Conservation (phyloP, 495 filamentous ascomycete genomes). For the Filosporella fistucella region DNA sequence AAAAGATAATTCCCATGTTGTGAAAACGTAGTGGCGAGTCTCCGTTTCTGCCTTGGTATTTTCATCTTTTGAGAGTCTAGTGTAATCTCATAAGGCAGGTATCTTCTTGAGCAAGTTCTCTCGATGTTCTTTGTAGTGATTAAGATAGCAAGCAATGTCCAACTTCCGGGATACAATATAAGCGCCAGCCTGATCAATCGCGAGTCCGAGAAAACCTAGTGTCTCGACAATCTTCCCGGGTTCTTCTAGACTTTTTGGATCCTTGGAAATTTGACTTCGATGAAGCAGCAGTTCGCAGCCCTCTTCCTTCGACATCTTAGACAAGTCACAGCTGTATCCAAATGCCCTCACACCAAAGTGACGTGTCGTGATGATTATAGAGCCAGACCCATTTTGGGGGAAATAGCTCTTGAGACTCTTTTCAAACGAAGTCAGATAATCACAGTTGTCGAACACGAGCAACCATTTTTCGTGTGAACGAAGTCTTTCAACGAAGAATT, state of each 20-base stretch:
- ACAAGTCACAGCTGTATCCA: constrained; percentile 10
- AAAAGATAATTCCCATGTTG: constrained; percentile 32
- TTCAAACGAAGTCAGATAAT: constrained; percentile 24
- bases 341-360: constrained; percentile 2
- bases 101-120: constrained; percentile 22
- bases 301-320: constrained; percentile 19
- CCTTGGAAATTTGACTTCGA: constrained; percentile 3
- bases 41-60: too few species aligned
- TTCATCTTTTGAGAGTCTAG: too few species aligned
- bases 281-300: constrained; percentile 24
- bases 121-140: constrained; percentile 23
- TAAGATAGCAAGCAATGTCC: constrained; percentile 17
- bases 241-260: neutral
- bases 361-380: constrained; percentile 25
- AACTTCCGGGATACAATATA: constrained; percentile 22
- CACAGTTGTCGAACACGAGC: constrained; percentile 34
- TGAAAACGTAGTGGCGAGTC: constrained; percentile 24
- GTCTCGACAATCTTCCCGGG: constrained; percentile 20
- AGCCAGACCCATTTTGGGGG: constrained; percentile 16
- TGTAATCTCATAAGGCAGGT: constrained; percentile 24
- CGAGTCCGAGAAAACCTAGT: constrained; percentile 25
- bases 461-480: constrained; percentile 21
- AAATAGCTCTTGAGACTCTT: constrained; percentile 21
- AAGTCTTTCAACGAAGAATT: constrained; percentile 18
- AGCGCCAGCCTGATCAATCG: constrained; percentile 30